These are phyloP conservation scores for Olyra latifolia DNA, from an alignment of 176 grass and related monocot genomes.

Conservation along the genomic window DNA sequence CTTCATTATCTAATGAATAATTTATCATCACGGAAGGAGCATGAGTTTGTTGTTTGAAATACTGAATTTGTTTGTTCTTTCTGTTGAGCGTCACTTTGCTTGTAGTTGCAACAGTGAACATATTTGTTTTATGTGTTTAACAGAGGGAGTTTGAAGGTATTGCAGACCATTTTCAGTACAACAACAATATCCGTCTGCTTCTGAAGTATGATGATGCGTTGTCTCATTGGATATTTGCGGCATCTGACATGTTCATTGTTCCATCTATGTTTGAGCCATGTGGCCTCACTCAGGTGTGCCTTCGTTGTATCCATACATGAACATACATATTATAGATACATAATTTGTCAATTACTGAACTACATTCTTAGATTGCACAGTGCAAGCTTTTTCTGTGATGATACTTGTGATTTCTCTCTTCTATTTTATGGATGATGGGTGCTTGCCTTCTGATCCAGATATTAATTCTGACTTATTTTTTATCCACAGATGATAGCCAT, in stretches of 20 bases:
- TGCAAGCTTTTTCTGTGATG: background rate
- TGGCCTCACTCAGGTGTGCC: conserved; percentile 90
- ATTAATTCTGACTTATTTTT: conserved; percentile 12
- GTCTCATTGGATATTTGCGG: conserved; percentile 92
- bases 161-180: conserved; percentile 69
- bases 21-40: conserved; percentile 13
- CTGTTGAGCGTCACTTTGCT: background rate
- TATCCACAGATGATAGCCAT: conserved; percentile 89
- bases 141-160: conserved; percentile 95
- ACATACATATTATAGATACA: background rate
- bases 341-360: conserved; percentile 2
- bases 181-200: conserved; percentile 62
- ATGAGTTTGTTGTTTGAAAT: conserved; percentile 1
- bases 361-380: background rate
- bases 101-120: background rate
- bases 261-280: conserved; percentile 98
- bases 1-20: background rate
- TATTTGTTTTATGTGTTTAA: conserved; percentile 31
- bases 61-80: background rate
- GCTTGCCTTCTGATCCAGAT: background rate
- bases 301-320: conserved; percentile 19
- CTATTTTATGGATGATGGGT: conserved; percentile 9
- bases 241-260: conserved; percentile 96
- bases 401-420: background rate
- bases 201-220: conserved; percentile 93